A percentile compares a stretch with the other conserved stretches of the same genome.
phyloP scores from a whole-genome alignment of 768 basidiomycete genomes.

The Gloeostereum incarnatum region DNA sequence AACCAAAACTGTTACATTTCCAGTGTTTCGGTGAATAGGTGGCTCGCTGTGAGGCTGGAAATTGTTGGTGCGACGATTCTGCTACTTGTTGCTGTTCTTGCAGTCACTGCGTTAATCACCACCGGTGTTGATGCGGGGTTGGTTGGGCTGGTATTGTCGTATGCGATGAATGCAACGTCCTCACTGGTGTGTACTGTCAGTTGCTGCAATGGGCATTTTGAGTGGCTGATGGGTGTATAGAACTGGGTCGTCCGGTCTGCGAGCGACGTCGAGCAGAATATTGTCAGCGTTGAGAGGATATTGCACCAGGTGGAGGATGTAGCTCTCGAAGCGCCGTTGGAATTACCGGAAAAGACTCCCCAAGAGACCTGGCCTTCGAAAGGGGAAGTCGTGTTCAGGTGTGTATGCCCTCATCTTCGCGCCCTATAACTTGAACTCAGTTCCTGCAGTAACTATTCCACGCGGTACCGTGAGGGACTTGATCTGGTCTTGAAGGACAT shows the following conservation, averaged over 20 bases:
- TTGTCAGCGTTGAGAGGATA: slow-evolving; percentile 85
- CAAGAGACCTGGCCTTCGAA: slow-evolving; percentile 56
- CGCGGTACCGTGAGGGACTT: slow-evolving; percentile 71
- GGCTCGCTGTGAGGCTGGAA: slow-evolving; percentile 80
- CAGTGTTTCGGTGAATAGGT: slow-evolving; percentile 69
- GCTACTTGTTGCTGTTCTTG: slow-evolving; percentile 55
- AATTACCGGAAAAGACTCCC: slow-evolving; percentile 52
- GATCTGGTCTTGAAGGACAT: slow-evolving; percentile 76
- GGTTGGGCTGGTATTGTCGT: slow-evolving; percentile 80
- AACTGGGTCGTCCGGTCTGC: slow-evolving; percentile 80
- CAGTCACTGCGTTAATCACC: slow-evolving; percentile 62
- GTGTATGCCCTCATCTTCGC: slow-evolving; percentile 14
- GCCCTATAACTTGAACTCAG: neutral
- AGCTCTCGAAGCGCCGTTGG: slow-evolving; percentile 63
- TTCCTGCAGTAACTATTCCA: slow-evolving; percentile 50
- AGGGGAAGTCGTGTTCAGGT: slow-evolving; percentile 71
- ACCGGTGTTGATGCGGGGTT: slow-evolving; percentile 80
- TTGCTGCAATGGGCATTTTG: slow-evolving; percentile 1
- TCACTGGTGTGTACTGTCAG: slow-evolving; percentile 50
- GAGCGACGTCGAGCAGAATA: slow-evolving; percentile 85
- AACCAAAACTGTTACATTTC: slow-evolving; percentile 78
- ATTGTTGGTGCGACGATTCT: slow-evolving; percentile 79
- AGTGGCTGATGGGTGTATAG: slow-evolving; percentile 21
- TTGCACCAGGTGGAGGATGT: slow-evolving; percentile 75
- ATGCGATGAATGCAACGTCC: slow-evolving; percentile 79